Percentiles rank a stretch among this genome's conserved stretches.
Evolutionary conservation across 225 moss, liverwort and hornwort genomes (phyloP).

Genomic region (Sphagnum tenellum): DNA sequence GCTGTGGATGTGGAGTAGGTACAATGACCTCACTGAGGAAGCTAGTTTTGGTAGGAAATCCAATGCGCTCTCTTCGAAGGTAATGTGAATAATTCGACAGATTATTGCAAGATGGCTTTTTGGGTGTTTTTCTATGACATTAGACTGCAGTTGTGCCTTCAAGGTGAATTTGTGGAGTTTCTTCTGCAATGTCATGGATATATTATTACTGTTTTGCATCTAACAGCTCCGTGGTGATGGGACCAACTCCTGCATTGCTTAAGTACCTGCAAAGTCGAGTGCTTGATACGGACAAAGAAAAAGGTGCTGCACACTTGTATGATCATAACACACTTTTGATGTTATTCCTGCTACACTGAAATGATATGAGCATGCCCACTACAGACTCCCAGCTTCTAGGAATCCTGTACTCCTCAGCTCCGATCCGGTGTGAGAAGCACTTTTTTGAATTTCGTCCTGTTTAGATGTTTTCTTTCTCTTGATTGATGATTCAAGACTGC

Average conservation of each 20-base stretch:
- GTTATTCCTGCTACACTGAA: too few species aligned
- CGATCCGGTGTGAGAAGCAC: too few species aligned
- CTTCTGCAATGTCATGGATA: not conserved
- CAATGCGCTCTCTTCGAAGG: constrained; percentile 82
- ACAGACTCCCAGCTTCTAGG: too few species aligned
- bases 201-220: constrained; percentile 3
- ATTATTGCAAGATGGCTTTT: not conserved
- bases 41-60: constrained; percentile 79
- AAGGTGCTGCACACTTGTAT: constrained; percentile 2
- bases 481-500: too few species aligned
- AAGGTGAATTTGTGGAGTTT: not conserved
- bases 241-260: constrained; percentile 79
- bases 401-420: too few species aligned
- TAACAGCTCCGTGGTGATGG: constrained; percentile 64
- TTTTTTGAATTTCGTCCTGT: too few species aligned
- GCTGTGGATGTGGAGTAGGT: constrained; percentile 21
- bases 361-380: too few species aligned
- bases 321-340: too few species aligned
- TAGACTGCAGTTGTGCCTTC: too few species aligned
- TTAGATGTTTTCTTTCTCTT: too few species aligned
- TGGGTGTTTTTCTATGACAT: not conserved
- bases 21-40: constrained; percentile 76
- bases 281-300: constrained; percentile 50
- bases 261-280: constrained; percentile 82
- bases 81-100: constrained; percentile 4